These are phyloP conservation scores for Cladosporium colombiae DNA, from an alignment of 2,329 filamentous ascomycete genomes.

Conservation along the genomic window DNA sequence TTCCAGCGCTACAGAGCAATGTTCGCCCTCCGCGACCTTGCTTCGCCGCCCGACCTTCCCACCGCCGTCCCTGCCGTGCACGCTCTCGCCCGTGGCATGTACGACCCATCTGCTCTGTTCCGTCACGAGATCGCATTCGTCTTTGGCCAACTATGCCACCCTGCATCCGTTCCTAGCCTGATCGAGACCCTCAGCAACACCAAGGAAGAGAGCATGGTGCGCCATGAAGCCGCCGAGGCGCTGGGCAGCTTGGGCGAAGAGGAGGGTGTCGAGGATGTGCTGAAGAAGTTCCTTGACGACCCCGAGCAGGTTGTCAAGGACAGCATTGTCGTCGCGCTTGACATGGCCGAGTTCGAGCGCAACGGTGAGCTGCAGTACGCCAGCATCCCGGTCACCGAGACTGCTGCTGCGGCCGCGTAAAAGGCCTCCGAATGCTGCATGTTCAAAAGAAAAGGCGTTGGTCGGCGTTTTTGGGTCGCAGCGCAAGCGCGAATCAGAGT, in stretches of 20 bases:
- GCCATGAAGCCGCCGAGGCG: slow-evolving; percentile 95
- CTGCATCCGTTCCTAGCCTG: slow-evolving; percentile 91
- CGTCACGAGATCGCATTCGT: slow-evolving; percentile 98
- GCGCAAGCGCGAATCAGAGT: not conserved
- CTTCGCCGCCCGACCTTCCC: slow-evolving; percentile 86
- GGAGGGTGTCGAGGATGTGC: slow-evolving; percentile 82
- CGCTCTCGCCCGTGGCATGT: slow-evolving; percentile 81
- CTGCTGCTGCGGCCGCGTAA: slow-evolving; percentile 18
- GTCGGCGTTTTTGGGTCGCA: slow-evolving; percentile 9
- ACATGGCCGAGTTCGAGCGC: slow-evolving; percentile 98
- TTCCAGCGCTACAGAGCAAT: slow-evolving; percentile 96
- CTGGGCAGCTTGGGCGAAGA: slow-evolving; percentile 92
- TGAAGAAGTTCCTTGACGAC: slow-evolving; percentile 84
- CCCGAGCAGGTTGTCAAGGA: slow-evolving; percentile 91
- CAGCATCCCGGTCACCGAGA: slow-evolving; percentile 63
- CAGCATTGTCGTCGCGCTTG: slow-evolving; percentile 89
- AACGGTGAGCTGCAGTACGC: slow-evolving; percentile 88
- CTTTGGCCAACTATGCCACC: slow-evolving; percentile 93
- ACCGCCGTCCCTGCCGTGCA: slow-evolving; percentile 86
- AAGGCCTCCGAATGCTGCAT: not conserved
- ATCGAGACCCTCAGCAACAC: slow-evolving; percentile 74
- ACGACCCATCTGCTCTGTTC: slow-evolving; percentile 87
- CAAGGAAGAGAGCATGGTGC: slow-evolving; percentile 90
- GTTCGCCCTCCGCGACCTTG: slow-evolving; percentile 94
- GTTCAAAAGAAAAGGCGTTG: slow-evolving; percentile 5